A percentile compares a stretch with the other conserved stretches of the same genome.
phyloP scores from a whole-genome alignment of 176 grass and related monocot genomes.

The Stipa capillata region DNA sequence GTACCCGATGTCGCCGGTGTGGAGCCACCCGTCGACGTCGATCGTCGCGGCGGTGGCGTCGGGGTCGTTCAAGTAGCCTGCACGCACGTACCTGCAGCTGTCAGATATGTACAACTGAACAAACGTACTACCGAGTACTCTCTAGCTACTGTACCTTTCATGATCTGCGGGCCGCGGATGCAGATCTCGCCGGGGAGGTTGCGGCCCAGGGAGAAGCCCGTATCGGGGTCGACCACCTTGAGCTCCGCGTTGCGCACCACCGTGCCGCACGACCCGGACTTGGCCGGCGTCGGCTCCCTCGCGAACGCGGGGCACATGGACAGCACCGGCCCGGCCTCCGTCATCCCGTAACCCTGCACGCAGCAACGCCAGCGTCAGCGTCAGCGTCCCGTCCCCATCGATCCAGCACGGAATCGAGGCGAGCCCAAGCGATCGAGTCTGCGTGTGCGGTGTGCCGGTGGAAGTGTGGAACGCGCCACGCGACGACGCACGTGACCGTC shows the following conservation, averaged over 20 bases:
- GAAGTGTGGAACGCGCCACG: not conserved
- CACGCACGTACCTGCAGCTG: not conserved
- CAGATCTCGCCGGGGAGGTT: slow-evolving; percentile 89
- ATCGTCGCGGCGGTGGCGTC: slow-evolving; percentile 67
- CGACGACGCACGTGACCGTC: not conserved
- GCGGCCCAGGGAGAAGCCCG: slow-evolving; percentile 54
- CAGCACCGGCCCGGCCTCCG: slow-evolving; percentile 89
- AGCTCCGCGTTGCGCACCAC: slow-evolving; percentile 89
- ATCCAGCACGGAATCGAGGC: no score
- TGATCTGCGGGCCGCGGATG: slow-evolving; percentile 95
- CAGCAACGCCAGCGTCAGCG: no score
- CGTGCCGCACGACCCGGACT: slow-evolving; percentile 75
- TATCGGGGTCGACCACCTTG: slow-evolving; percentile 82
- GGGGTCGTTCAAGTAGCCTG: slow-evolving; percentile 75
- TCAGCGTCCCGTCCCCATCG: no score
- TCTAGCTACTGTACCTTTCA: slow-evolving; percentile 49
- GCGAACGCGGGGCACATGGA: slow-evolving; percentile 93
- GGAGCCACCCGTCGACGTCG: slow-evolving; percentile 85
- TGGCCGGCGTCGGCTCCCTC: slow-evolving; percentile 54
- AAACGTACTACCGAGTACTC: not conserved
- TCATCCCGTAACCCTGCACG: slow-evolving; percentile 89
- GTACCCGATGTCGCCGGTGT: slow-evolving; percentile 83
- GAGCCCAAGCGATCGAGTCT: no score
- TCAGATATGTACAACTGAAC: not conserved
- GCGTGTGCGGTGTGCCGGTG: no score